These are phyloP conservation scores for Neurospora sp. DNA, from an alignment of 495 filamentous ascomycete genomes.

Conservation along the genomic window DNA sequence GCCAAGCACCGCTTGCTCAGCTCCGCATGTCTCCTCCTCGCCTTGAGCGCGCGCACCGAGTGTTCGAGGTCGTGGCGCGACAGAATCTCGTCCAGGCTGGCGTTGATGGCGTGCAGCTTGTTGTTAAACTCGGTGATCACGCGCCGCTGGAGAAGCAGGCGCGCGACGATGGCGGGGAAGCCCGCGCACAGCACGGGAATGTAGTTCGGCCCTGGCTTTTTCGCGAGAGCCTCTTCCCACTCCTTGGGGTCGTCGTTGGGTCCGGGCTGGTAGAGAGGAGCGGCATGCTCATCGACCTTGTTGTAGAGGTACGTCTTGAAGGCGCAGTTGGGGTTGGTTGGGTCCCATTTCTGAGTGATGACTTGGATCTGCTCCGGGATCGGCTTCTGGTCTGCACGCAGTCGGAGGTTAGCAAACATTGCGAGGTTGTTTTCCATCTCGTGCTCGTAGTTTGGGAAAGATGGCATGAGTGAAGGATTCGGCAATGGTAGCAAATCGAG, in stretches of 20 bases:
- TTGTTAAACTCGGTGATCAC: slow-evolving; percentile 62
- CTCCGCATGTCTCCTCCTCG: slow-evolving; percentile 66
- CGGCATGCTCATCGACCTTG: slow-evolving; percentile 63
- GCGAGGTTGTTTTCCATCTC: neutral
- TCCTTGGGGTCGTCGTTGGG: slow-evolving; percentile 68
- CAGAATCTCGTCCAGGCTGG: slow-evolving; percentile 64
- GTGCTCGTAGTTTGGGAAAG: neutral
- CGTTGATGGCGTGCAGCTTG: slow-evolving; percentile 88
- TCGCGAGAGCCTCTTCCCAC: slow-evolving; percentile 87
- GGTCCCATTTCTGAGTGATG: slow-evolving; percentile 77
- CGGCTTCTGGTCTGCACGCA: slow-evolving; percentile 55
- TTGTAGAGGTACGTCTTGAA: slow-evolving; percentile 96
- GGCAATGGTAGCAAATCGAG: neutral
- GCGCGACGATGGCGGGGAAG: slow-evolving; percentile 54
- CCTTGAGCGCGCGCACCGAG: slow-evolving; percentile 68
- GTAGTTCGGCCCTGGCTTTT: slow-evolving; percentile 67
- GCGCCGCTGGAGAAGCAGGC: slow-evolving; percentile 66
- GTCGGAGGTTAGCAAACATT: slow-evolving; percentile 7
- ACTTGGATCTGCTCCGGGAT: slow-evolving; percentile 75
- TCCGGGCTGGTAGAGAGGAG: slow-evolving; percentile 72
- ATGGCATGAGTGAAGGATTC: neutral
- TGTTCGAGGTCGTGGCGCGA: slow-evolving; percentile 74
- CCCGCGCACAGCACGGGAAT: slow-evolving; percentile 57
- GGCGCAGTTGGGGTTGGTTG: slow-evolving; percentile 54
- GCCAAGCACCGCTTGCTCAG: slow-evolving; percentile 72